These are phyloP conservation scores for Casuarina glauca DNA, from an alignment of 306 rosid genomes.

Conservation along the genomic window DNA sequence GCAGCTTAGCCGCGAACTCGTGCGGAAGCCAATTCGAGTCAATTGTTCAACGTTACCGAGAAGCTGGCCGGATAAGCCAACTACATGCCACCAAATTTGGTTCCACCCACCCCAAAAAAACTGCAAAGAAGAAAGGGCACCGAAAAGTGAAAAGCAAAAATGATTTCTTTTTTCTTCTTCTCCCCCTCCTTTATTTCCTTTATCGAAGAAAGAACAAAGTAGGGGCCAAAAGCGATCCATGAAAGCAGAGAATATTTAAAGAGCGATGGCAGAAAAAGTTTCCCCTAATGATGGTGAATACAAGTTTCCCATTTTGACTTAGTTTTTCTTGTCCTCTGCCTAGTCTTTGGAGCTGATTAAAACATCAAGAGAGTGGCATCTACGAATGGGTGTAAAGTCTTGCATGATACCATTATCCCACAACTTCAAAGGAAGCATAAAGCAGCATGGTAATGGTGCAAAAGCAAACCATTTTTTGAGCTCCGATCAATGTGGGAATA, in stretches of 20 bases:
- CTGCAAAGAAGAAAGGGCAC: not conserved
- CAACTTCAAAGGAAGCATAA: too few relatives aligned
- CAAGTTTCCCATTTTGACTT: too few relatives aligned
- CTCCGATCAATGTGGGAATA: too few relatives aligned
- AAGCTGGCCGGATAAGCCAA: not conserved
- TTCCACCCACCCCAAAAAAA: not conserved
- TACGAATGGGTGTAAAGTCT: not conserved
- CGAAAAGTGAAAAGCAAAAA: not conserved
- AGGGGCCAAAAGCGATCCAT: conserved; percentile 5
- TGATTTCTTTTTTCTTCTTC: not conserved
- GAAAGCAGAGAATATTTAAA: not conserved
- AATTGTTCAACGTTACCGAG: too few relatives aligned
- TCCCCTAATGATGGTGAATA: too few relatives aligned
- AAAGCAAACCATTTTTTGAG: too few relatives aligned
- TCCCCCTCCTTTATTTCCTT: not conserved
- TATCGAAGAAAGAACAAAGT: not conserved
- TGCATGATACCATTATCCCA: not conserved
- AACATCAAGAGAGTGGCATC: not conserved
- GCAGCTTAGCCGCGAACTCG: not conserved
- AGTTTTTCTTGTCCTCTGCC: too few relatives aligned
- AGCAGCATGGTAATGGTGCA: too few relatives aligned
- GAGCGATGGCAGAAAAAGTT: not conserved
- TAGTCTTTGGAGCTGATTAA: too few relatives aligned
- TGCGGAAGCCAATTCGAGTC: too few relatives aligned
- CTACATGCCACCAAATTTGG: not conserved